Percentiles rank a stretch among this genome's conserved stretches.
These are phyloP conservation scores for Aureobasidium zeae DNA, from an alignment of 2,329 filamentous ascomycete genomes.

Conservation along the genomic window DNA sequence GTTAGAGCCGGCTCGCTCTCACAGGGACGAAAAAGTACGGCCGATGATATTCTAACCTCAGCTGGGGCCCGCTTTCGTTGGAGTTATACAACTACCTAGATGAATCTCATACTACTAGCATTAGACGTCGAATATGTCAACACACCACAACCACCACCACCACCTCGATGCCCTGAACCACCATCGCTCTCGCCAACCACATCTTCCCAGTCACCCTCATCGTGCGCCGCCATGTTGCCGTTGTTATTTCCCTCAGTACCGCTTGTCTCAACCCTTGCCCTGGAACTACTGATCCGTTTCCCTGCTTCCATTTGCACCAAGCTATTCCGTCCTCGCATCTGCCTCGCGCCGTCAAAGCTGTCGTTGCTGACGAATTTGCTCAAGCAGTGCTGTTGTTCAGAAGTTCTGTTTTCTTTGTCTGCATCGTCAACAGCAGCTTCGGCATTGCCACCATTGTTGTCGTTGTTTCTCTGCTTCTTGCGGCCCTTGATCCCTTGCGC, in stretches of 20 bases:
- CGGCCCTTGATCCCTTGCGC: conserved; percentile 1
- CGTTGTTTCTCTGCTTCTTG: conserved; percentile 7
- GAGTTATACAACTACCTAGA: not conserved
- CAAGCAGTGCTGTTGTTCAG: conserved; percentile 15
- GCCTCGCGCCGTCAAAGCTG: conserved; percentile 22
- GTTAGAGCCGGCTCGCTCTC: no score
- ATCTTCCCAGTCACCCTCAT: conserved; percentile 16
- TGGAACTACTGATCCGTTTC: conserved; percentile 24
- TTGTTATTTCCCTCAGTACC: conserved; percentile 19
- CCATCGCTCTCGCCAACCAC: not conserved
- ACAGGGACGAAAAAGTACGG: no score
- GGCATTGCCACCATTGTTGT: no score
- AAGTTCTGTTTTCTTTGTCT: conserved; percentile 7
- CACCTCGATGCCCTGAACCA: no score
- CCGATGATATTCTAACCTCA: no score
- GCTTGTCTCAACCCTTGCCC: conserved; percentile 20
- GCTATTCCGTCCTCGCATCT: conserved; percentile 13
- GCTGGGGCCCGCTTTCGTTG: no score
- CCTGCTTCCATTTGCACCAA: conserved; percentile 14
- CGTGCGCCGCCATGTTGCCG: no score
- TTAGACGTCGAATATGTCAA: conserved; percentile 5
- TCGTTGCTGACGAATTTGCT: conserved; percentile 24
- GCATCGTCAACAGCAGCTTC: no score
- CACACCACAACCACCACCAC: not conserved
- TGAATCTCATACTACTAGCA: conserved; percentile 4